Evolutionary conservation across 2,329 filamentous ascomycete species (phyloP), one percentile per base, ranked within the genome.

Genomic region (Erysiphe pulchra): DNA sequence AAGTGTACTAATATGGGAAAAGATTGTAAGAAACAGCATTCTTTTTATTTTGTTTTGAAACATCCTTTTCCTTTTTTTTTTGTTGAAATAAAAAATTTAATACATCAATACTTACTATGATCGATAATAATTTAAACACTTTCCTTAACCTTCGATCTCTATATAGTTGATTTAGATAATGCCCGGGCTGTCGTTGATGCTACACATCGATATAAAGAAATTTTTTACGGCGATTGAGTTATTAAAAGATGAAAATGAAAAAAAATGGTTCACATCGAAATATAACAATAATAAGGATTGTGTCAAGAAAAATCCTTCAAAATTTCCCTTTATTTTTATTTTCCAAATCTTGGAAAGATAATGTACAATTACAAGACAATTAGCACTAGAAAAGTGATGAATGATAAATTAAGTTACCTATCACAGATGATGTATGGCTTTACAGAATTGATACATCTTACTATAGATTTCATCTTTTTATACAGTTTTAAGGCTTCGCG

Each of bases 181-280:
- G 79, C 76, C 49, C 75, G 82, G 47, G 73, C 78, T 0, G 80
- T 94, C 2, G 86, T 93, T 14, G 81, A 94, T 47, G 77, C 75
- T 33, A 90, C 84, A 32, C 86, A 94, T 62, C 71, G 76, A 44
- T 74, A 84, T 58, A 81, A 79, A 56, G 67, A 75, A 49, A 78
- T 95, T 45, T 94, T 94, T 59, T 85, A 81, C 44, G 16, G 16
- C 13, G 36, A 38, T 8, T 38, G 10, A 38, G 16, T 38, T 3
- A 34, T 12, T 12, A 3, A 10, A 12, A 12, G 10, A 12, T 34
- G 11, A 12, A 34, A 34, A n/a, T 4, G 10, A 34, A 34, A 34
- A 34, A 34, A 34, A 12, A 34, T 4, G 4, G 9, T 24, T 3
- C 6, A 24, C 20, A 24, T 24, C 20, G 20, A 24, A 24, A 3